Evolutionary conservation across 192 early-diverging fungal genomes (phyloP).

Genomic region (Gonapodya sp.): DNA sequence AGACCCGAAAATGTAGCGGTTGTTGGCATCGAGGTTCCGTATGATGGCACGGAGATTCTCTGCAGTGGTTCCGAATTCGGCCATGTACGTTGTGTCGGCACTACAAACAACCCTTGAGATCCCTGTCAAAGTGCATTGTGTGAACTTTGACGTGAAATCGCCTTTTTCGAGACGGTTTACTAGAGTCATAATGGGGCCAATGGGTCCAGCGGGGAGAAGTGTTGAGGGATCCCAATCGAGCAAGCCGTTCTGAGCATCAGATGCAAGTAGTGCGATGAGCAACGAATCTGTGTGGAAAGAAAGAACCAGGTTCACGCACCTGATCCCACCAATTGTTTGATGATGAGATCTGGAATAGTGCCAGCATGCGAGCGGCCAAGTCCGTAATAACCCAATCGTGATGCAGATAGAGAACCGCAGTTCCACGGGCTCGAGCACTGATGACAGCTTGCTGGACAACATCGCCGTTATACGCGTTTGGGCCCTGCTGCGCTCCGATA

Average conservation of each 20-base stretch:
- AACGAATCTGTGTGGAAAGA: background rate
- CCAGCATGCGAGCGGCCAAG: background rate
- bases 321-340: background rate
- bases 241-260: background rate
- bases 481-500: background rate
- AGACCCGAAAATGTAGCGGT: background rate
- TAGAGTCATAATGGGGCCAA: background rate
- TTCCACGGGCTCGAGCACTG: background rate
- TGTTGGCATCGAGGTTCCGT: background rate
- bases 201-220: background rate
- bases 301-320: background rate
- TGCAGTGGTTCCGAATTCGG: background rate
- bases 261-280: background rate
- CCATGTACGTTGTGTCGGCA: background rate
- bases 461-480: background rate
- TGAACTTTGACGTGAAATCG: background rate
- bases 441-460: background rate
- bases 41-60: background rate
- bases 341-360: background rate
- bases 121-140: background rate
- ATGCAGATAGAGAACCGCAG: background rate
- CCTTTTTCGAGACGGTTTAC: background rate
- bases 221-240: background rate
- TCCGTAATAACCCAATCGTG: background rate
- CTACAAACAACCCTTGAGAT: background rate